Evolutionary conservation across 2,329 filamentous ascomycete genomes (phyloP), one percentile per base, ranked within the genome.

Genomic region (Xylaria sp.): DNA sequence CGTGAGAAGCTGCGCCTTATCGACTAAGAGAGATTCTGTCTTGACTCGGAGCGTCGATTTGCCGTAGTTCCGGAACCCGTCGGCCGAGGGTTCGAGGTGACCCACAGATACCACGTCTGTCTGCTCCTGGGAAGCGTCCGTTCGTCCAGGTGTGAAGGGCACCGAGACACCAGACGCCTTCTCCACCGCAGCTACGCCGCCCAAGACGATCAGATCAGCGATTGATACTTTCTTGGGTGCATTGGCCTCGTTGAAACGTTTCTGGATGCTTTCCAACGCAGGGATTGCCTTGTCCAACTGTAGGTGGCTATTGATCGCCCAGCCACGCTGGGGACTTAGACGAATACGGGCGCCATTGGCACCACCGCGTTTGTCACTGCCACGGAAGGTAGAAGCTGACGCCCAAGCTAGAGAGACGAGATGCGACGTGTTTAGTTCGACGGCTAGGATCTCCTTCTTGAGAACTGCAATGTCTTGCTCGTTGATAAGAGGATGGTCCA

Each of bases 21-120:
- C 90, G 51, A 93, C 81, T 19, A 93, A 83, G 72, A 86, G 82
- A 70, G 90, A 84, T 79, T 93, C 90, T 6, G 86, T 83, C 68
- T 81, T 82, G 31, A 87, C 87, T 41, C 87, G 86, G 1, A 76
- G 62, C 3, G 82, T 87, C 1, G 84, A 84, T 67, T 84, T 80
- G 71, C 89, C 90, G 73, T 90, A 92, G 83, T 90, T 93, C 73
- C 90, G 89, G 89, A 93, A 93, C 5, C 88, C 89, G 66, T 93
- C 90, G n/a, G 83, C 84, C 29, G 79, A 68, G 1, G 90, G 90
- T 80, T 92, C 85, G 27, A 93, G 84, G 77, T 89, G 81, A 60
- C 73, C 74, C 72, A 91, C 87, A 1, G 87, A 87, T 66, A 84
- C 72, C 19, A 82, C 77, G 58, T 93, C 90, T 6, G 90, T 93